Base-by-base conservation (phyloP, 2,329 filamentous ascomycete species). In the Lasiodiplodia hormozganensis region DNA sequence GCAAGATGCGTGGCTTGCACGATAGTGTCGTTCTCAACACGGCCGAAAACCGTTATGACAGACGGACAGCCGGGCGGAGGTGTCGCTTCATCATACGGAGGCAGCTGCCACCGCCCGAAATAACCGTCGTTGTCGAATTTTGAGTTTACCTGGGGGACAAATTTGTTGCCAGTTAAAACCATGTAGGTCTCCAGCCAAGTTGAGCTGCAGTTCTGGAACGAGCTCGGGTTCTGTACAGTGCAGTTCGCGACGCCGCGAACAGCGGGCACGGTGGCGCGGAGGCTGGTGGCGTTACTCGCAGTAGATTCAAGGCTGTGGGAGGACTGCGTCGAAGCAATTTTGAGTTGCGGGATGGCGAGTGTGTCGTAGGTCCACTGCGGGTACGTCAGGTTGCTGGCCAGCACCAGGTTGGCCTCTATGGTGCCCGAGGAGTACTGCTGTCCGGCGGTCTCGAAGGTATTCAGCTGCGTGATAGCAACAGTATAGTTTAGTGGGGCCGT, bases 281-380 rank as follows among this genome's bases (percentile, higher is more conserved):
- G 10, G 12, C 28, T 38, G 3, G 2, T 43, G 36, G 36, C 34
- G 18, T 43, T 43, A 43, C 38, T 58, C 4, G 36, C 10, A 16
- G 36, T n/a, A 21, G 36, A 11, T 43, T 21, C 34, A 23, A 11
- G 51, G 12, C 16, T n/a, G 7, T 11, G 54, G 7, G 16, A 34
- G 38, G 16, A 14, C 21, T n/a, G 62, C 6, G n/a, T 2, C 25
- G 36, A 25, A 11, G 14, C 31, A 10, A 34, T 3, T 11, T 36
- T 12, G 21, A 49, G 16, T 16, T 28, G 12, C 31, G 62, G 62
- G 5, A 65, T 16, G 14, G 62, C 62, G 21, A 65, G 18, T 6
- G 11, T n/a, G 4, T 53, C 25, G 12, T 53, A n/a, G 2, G 62
- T 65, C 62, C 62, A 65, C 4, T 38, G 62, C 31, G 62, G 28